Percentiles rank a stretch among this genome's conserved stretches.
Conservation (phyloP, 441 rosid genomes). For the Bocquillonia castaneifolia region DNA sequence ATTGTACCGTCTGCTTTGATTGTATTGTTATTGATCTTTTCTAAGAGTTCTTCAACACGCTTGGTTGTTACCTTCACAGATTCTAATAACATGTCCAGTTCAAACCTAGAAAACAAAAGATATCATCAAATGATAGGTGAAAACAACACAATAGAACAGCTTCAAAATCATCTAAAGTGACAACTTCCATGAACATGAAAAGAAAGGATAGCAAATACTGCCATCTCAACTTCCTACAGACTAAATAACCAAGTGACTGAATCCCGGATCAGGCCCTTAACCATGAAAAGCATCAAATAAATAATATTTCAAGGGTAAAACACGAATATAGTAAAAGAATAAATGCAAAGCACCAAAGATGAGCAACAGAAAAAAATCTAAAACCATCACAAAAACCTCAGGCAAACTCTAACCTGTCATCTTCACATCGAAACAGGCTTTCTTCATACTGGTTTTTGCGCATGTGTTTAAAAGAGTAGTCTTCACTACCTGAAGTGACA, state of each 20-base stretch:
- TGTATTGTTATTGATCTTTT: constrained; percentile 61
- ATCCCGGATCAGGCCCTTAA: neutral
- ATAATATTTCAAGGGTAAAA: no score
- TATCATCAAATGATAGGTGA: constrained; percentile 21
- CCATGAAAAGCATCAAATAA: neutral
- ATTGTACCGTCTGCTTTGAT: constrained; percentile 56
- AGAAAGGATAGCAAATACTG: neutral
- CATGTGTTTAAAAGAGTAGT: constrained; percentile 98
- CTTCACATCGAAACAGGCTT: constrained; percentile 94
- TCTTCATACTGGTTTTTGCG: constrained; percentile 98
- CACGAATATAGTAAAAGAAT: no score
- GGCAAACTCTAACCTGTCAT: constrained; percentile 70
- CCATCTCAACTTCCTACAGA: constrained; percentile 10
- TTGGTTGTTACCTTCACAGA: constrained; percentile 79
- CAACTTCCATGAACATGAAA: constrained; percentile 4
- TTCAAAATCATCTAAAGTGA: constrained; percentile 14
- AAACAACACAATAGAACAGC: constrained; percentile 15
- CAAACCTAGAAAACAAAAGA: constrained; percentile 65
- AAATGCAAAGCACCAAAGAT: neutral
- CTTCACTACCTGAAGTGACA: constrained; percentile 99
- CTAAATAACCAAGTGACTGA: neutral
- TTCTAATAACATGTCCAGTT: constrained; percentile 95
- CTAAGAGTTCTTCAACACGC: constrained; percentile 82
- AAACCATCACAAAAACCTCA: neutral
- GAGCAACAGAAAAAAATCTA: neutral